Evolutionary conservation across 148 eudicot genomes (phyloP).

Genomic region (Spergularia bocconei): DNA sequence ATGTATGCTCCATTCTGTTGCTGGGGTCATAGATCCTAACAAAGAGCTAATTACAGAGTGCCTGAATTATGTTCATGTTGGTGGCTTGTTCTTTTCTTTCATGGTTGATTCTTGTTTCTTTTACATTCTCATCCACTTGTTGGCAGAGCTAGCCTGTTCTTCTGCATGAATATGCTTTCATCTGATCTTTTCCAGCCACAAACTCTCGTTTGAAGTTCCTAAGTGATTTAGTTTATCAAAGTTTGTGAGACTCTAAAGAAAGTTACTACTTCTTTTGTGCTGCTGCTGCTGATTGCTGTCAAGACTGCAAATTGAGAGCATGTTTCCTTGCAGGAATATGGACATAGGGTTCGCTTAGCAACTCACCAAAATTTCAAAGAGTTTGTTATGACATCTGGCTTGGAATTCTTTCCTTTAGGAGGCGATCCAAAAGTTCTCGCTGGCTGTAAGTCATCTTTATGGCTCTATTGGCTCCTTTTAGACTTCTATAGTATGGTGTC

Average conservation of each 20-base stretch:
- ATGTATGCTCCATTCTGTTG: not conserved
- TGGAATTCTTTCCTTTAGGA: constrained; percentile 83
- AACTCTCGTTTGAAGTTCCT: not conserved
- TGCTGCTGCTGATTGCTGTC: not conserved
- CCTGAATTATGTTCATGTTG: not conserved
- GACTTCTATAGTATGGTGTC: constrained; percentile 4
- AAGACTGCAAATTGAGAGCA: not conserved
- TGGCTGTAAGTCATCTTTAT: constrained; percentile 44
- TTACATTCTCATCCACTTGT: not conserved
- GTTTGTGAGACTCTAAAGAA: not conserved
- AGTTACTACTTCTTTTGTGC: not conserved
- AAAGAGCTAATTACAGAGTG: not conserved
- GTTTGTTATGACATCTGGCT: constrained; percentile 68
- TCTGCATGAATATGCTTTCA: not conserved
- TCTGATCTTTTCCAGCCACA: not conserved
- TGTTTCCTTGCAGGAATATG: constrained; percentile 62
- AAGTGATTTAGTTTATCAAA: not conserved
- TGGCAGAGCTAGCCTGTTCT: constrained; percentile 4
- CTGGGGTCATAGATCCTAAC: not conserved
- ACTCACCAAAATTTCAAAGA: constrained; percentile 80
- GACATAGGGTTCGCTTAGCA: constrained; percentile 84
- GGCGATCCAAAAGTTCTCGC: constrained; percentile 93
- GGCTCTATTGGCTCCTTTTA: not conserved
- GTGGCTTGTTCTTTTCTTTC: not conserved
- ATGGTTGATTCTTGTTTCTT: not conserved